phyloP scores from a whole-genome alignment of 78 protist species.

The Bodo saltans region DNA sequence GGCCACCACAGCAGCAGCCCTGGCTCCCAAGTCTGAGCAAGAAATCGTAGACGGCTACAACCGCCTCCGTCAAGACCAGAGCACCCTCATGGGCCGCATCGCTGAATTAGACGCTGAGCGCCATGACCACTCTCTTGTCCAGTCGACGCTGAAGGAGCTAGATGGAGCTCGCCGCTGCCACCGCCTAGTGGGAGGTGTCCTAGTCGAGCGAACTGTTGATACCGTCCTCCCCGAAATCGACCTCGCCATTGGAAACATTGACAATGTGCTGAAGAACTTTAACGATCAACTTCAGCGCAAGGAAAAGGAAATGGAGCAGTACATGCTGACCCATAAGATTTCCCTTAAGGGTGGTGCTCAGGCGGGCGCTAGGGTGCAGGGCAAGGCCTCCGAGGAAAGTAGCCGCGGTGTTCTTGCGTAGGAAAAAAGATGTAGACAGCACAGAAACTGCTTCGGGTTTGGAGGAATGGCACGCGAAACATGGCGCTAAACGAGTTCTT shows the following conservation, averaged over 20 bases:
- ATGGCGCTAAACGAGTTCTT: too few species aligned
- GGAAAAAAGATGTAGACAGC: too few species aligned
- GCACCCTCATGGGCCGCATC: not conserved
- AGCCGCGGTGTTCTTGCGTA: too few species aligned
- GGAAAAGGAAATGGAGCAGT: not conserved
- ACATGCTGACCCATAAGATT: not conserved
- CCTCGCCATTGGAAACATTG: not conserved
- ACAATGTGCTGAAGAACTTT: not conserved
- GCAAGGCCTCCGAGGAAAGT: too few species aligned
- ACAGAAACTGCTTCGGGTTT: too few species aligned
- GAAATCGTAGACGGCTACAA: not conserved
- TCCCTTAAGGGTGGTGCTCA: too few species aligned
- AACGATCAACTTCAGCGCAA: not conserved
- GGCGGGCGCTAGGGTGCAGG: too few species aligned
- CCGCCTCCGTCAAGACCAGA: not conserved
- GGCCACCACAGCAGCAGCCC: not conserved
- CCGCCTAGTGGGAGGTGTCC: slow-evolving; percentile 49
- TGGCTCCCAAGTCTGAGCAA: not conserved
- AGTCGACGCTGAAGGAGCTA: not conserved
- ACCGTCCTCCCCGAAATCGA: slow-evolving; percentile 44
- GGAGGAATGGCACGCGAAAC: too few species aligned
- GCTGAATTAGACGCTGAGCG: not conserved
- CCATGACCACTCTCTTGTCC: not conserved
- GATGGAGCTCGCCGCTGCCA: slow-evolving; percentile 33
- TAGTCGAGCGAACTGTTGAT: slow-evolving; percentile 45